phyloP scores from a whole-genome alignment of 1,284 basidiomycete genomes.

The Pyrrhoderma noxium region DNA sequence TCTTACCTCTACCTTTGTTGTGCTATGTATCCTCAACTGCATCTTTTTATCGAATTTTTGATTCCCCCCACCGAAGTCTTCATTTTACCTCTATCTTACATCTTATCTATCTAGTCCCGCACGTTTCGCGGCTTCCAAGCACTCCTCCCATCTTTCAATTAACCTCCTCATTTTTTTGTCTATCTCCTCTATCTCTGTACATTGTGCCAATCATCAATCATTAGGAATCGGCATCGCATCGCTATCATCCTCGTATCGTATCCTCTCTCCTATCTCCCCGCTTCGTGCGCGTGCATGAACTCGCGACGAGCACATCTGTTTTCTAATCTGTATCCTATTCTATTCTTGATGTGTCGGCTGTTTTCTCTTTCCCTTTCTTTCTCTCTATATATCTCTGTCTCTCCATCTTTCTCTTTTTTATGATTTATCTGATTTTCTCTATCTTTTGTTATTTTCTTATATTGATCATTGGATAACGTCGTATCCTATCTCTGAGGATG shows the following conservation, averaged over 20 bases:
- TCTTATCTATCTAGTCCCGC: neutral
- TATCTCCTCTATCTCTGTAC: neutral
- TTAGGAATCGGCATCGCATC: too few species aligned
- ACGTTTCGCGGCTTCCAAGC: too few species aligned
- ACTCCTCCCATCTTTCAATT: neutral
- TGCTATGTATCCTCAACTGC: conserved; percentile 2
- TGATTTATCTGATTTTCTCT: neutral
- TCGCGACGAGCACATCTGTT: too few species aligned
- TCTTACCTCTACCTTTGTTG: conserved; percentile 1
- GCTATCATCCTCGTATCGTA: neutral
- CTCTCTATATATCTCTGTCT: neutral
- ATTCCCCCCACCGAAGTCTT: neutral
- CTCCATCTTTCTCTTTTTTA: neutral
- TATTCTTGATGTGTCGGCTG: neutral
- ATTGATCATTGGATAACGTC: too few species aligned
- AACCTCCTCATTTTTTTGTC: neutral
- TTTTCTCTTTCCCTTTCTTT: neutral
- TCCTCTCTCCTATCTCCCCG: neutral
- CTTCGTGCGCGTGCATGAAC: too few species aligned
- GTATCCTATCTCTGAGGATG: too few species aligned
- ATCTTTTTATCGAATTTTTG: neutral
- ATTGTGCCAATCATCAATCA: too few species aligned
- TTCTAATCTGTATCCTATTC: neutral
- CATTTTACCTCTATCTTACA: neutral
- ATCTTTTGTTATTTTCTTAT: too few species aligned